Evolutionary conservation across 192 early-diverging fungal species (phyloP).

Genomic region (Coemansia sp.): DNA sequence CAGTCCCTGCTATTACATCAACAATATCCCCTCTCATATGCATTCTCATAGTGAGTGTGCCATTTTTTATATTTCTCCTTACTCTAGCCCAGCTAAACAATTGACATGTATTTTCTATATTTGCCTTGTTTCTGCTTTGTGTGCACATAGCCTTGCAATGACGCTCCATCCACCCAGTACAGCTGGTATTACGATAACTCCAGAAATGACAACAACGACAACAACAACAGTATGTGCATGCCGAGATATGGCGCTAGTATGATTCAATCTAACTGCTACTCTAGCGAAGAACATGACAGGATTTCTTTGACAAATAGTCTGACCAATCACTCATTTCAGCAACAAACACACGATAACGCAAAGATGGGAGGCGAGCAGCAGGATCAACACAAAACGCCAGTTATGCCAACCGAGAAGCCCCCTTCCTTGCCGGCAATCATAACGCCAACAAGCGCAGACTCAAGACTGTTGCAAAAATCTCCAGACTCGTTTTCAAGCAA

Average conservation of each 20-base stretch:
- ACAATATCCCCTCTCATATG: neutral
- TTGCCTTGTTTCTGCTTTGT: neutral
- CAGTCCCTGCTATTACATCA: neutral
- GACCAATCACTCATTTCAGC: neutral
- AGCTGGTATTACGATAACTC: too few species aligned
- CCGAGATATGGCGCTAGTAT: neutral
- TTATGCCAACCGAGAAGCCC: conserved; percentile 2
- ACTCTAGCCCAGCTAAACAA: neutral
- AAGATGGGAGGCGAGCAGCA: neutral
- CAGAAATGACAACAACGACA: too few species aligned
- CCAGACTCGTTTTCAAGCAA: conserved; percentile 39
- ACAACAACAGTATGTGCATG: too few species aligned
- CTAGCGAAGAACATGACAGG: neutral
- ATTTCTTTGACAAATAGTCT: neutral
- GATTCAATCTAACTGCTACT: neutral
- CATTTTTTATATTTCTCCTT: neutral
- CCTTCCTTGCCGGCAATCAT: conserved; percentile 7
- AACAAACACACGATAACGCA: neutral
- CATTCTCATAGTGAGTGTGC: neutral
- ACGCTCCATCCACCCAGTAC: too few species aligned
- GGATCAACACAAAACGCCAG: neutral
- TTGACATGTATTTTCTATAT: neutral
- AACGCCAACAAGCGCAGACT: conserved; percentile 15
- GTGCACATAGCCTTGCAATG: neutral
- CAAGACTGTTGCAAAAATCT: conserved; percentile 10